Base-by-base conservation (phyloP, 306 rosid genomes). In the Cicer yamashitae region DNA sequence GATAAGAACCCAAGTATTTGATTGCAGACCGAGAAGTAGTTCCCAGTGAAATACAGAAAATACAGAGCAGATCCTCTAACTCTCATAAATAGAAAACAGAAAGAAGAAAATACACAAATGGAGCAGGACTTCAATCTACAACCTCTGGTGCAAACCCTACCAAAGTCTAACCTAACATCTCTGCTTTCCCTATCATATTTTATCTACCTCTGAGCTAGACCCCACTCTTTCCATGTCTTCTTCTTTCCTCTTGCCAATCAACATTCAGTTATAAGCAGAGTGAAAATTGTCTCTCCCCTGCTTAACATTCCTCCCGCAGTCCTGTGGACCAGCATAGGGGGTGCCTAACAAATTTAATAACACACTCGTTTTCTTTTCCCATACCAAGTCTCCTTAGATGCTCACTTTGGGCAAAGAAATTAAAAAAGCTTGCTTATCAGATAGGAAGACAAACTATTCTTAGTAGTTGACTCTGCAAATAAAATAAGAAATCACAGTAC, bases 401-500 rank as follows among this genome's bases (percentile, higher is more conserved):
- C 41, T 34, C 20, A 60, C 20, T 60, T 60, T 60, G 67, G 41
- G 66, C 17, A 60, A 60, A 60, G 44, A 2, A 58, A 58, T 22
- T 3, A 25, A 44, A 44, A 44, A 37, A 62, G 18, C 47, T 8
- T 2, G 69, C 7, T 5, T 14, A 40, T 40, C 17, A 61, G 44
- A 67, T 64, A 53, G 50, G 53, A 58, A 39, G 67, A 58, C 56
- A 61, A 11, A 34, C 60, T 53, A 18, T 37, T 64, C 45, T 38
- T 13, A 46, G 54, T n/a, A n/a, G 58, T 69, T 56, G 44, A 17
- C 52, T 62, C 65, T 8, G 41, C 8, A 53, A 69, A 53, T 66
- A 57, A 76, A 68, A 57, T 45, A 50, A 67, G 25, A 57, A 62
- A 56, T 47, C 52, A 76, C 12, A n/a, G 43, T 45, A 67, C 52